These are phyloP conservation scores for Penicillium ucsense DNA, from an alignment of 495 filamentous ascomycete species.

Conservation along the genomic window DNA sequence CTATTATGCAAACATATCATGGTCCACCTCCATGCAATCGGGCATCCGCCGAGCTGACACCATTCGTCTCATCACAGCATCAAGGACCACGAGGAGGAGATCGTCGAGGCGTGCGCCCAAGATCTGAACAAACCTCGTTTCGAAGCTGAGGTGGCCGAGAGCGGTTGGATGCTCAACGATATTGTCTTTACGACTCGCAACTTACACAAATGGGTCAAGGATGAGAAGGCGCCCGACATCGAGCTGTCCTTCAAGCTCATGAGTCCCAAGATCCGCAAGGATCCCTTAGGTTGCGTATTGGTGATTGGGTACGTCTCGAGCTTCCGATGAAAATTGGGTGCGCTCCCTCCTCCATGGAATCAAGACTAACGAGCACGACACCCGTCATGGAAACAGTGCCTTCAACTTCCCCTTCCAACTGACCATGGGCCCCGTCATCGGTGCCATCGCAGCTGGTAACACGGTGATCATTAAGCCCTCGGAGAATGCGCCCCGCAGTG, in stretches of 20 bases:
- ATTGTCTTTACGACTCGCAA: conserved; percentile 66
- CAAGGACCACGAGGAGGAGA: conserved; percentile 59
- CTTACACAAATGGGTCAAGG: conserved; percentile 70
- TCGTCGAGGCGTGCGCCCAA: conserved; percentile 58
- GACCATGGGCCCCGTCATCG: conserved; percentile 66
- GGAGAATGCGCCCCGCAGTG: conserved; percentile 65
- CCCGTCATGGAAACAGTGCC: conserved; percentile 32
- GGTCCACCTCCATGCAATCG: background rate
- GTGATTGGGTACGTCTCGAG: conserved; percentile 61
- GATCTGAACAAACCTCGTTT: conserved; percentile 67
- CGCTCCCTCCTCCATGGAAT: no score
- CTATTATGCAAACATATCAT: no score
- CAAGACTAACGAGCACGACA: no score
- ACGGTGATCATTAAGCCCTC: conserved; percentile 85
- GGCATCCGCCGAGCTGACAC: no score
- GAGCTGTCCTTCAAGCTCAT: conserved; percentile 53
- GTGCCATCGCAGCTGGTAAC: conserved; percentile 86
- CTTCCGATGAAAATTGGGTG: no score
- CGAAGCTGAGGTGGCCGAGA: conserved; percentile 63
- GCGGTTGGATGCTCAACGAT: conserved; percentile 66
- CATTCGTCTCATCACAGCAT: conserved; percentile 31
- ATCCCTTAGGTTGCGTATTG: conserved; percentile 73
- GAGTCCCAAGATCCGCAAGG: conserved; percentile 73
- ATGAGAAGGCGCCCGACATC: conserved; percentile 66
- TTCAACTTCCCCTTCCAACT: conserved; percentile 91